phyloP scores from a whole-genome alignment of 176 grass and related monocot genomes.

The Oryza glumipatula region DNA sequence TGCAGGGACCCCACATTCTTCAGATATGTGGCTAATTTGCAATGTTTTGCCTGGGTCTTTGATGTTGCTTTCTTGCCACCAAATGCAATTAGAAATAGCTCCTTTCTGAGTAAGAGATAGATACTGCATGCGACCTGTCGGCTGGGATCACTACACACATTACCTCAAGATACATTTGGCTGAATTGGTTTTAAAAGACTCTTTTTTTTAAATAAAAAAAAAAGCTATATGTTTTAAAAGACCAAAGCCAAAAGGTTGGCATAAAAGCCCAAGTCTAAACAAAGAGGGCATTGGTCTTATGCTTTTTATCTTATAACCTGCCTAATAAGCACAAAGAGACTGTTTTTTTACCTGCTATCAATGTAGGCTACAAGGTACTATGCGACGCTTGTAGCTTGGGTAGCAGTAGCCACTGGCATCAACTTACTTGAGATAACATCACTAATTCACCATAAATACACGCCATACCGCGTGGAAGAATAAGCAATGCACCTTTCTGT shows the following conservation, averaged over 20 bases:
- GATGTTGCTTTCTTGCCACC: slow-evolving; percentile 27
- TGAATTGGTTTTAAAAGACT: background rate
- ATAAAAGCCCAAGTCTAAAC: too few species aligned
- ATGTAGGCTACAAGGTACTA: background rate
- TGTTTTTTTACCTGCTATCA: background rate
- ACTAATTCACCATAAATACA: background rate
- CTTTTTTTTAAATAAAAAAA: background rate
- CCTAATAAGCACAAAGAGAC: background rate
- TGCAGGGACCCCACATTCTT: background rate
- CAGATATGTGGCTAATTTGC: slow-evolving; percentile 31
- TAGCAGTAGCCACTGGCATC: background rate
- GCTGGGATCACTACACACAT: background rate
- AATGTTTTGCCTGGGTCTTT: background rate
- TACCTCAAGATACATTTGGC: background rate
- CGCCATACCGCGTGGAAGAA: background rate
- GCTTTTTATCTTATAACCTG: background rate
- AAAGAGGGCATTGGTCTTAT: too few species aligned
- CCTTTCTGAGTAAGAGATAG: background rate
- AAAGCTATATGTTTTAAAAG: background rate
- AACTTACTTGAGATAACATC: background rate
- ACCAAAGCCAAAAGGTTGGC: too few species aligned
- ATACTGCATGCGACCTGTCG: background rate
- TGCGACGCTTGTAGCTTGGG: background rate
- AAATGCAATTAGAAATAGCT: slow-evolving; percentile 14
- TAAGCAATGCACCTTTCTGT: background rate